Evolutionary conservation across 768 basidiomycete species (phyloP).

Genomic region (Phlebiopsis gigantea): DNA sequence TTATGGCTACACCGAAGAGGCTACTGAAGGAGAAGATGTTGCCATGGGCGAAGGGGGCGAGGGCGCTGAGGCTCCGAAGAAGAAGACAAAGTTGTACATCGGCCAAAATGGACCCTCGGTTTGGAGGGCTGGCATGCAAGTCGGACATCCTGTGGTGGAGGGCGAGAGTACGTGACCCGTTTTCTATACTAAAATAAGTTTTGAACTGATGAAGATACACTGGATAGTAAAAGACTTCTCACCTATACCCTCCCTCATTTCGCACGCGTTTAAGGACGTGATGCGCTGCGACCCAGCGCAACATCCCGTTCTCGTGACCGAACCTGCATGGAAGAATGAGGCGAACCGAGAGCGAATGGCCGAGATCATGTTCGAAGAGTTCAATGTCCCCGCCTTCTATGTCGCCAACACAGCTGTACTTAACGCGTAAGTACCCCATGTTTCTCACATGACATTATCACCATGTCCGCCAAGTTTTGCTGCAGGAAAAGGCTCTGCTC

Average conservation of each 20-base stretch:
- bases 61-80: slow-evolving; percentile 33
- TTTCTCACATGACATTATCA: too few relatives aligned
- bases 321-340: slow-evolving; percentile 93
- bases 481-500: slow-evolving; percentile 93
- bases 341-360: slow-evolving; percentile 94
- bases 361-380: slow-evolving; percentile 97
- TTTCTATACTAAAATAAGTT: background rate
- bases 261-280: slow-evolving; percentile 69
- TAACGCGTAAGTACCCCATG: slow-evolving; percentile 67
- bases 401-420: slow-evolving; percentile 92
- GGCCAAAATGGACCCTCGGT: slow-evolving; percentile 87
- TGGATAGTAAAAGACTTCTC: slow-evolving; percentile 68
- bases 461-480: slow-evolving; percentile 85
- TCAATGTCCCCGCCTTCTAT: slow-evolving; percentile 92
- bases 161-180: slow-evolving; percentile 62
- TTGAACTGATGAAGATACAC: background rate
- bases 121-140: slow-evolving; percentile 88
- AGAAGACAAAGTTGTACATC: slow-evolving; percentile 60
- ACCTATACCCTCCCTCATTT: slow-evolving; percentile 64
- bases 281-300: slow-evolving; percentile 76
- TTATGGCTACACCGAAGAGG: slow-evolving; percentile 64
- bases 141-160: slow-evolving; percentile 77
- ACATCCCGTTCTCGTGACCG: slow-evolving; percentile 90
- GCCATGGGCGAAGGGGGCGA: slow-evolving; percentile 44
- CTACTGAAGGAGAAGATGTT: slow-evolving; percentile 37